These are phyloP conservation scores for Aurantiochytrium sp. DNA, from an alignment of 108 stramenopile genomes.

Conservation along the genomic window DNA sequence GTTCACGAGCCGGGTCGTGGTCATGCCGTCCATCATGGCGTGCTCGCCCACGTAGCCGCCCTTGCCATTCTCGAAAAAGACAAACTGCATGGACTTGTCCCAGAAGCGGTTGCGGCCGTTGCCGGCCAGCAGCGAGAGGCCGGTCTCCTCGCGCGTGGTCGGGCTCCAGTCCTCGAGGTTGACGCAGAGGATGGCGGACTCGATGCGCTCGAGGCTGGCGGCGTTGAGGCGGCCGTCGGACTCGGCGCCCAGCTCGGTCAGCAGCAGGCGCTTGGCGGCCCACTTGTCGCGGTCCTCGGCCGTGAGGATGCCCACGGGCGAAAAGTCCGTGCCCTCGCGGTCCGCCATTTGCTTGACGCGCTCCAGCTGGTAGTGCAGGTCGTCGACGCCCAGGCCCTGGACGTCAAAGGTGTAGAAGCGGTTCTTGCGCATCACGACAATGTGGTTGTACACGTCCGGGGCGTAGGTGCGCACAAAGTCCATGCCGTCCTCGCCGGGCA, in stretches of 20 bases:
- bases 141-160: conserved; percentile 37
- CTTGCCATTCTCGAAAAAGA: conserved; percentile 46
- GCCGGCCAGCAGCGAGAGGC: conserved; percentile 40
- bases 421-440: conserved; percentile 43
- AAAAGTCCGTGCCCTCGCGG: conserved; percentile 19
- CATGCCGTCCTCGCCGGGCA: conserved; percentile 37
- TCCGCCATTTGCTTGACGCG: conserved; percentile 35
- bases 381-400: conserved; percentile 22
- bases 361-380: conserved; percentile 41
- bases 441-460: conserved; percentile 45
- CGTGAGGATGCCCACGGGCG: conserved; percentile 42
- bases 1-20: conserved; percentile 1
- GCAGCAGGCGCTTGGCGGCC: conserved; percentile 41
- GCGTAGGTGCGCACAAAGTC: conserved; percentile 42
- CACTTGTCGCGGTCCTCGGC: conserved; percentile 42
- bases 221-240: conserved; percentile 31
- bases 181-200: conserved; percentile 36
- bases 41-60: conserved; percentile 44
- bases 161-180: conserved; percentile 40
- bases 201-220: conserved; percentile 39
- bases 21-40: conserved; percentile 45
- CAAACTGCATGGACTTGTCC: conserved; percentile 47
- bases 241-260: conserved; percentile 33
- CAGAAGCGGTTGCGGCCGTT: conserved; percentile 47
- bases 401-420: conserved; percentile 48